phyloP scores from a whole-genome alignment of 2,329 filamentous ascomycete genomes.

The Colletotrichum eleusines region DNA sequence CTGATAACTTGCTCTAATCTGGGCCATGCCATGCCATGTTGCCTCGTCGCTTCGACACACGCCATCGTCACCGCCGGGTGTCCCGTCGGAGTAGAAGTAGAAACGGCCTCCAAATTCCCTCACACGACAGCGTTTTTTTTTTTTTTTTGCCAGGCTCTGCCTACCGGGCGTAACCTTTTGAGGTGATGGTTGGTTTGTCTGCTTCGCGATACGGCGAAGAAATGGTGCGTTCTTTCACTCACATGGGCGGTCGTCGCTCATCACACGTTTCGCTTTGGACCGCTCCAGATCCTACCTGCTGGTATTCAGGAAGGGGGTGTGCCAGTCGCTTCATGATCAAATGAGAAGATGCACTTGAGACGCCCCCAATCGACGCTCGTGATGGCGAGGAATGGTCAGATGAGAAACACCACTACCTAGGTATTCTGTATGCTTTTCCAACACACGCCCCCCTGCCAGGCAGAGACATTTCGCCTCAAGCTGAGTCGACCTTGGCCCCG shows the following conservation, averaged over 20 bases:
- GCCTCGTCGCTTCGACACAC: slow-evolving; percentile 3
- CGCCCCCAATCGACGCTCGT: not conserved
- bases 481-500: not conserved
- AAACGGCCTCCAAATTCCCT: not conserved
- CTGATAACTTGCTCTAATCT: too few species aligned
- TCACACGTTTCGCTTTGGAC: slow-evolving; percentile 22
- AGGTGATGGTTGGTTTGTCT: not conserved
- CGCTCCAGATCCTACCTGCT: slow-evolving; percentile 18
- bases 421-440: not conserved
- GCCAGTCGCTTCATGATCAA: slow-evolving; percentile 13
- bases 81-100: slow-evolving; percentile 20
- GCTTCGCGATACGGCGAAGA: slow-evolving; percentile 19
- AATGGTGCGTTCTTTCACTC: slow-evolving; percentile 20
- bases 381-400: slow-evolving; percentile 4
- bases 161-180: slow-evolving; percentile 5
- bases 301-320: not conserved
- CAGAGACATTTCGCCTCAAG: not conserved
- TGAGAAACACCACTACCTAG: not conserved
- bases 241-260: slow-evolving; percentile 10
- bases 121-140: slow-evolving; percentile 3
- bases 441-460: slow-evolving; percentile 2
- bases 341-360: not conserved
- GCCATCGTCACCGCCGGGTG: slow-evolving; percentile 29
- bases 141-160: slow-evolving; percentile 1
- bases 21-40: slow-evolving; percentile 21